phyloP scores from a whole-genome alignment of 139 green algal genomes.

The Chlorella sp. region DNA sequence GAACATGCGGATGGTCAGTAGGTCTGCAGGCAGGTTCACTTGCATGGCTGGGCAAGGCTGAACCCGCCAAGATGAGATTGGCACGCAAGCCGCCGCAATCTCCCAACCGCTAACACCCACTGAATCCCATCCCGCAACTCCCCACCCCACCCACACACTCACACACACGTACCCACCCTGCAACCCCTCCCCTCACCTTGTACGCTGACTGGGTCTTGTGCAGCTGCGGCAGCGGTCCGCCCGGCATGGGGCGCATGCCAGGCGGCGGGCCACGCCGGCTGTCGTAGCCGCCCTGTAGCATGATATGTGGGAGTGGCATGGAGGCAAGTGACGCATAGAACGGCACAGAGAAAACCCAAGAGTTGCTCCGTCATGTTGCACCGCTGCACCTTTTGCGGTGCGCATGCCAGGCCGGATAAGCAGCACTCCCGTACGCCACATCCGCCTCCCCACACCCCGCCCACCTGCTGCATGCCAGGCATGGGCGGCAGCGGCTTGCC shows the following conservation, averaged over 20 bases:
- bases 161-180: too few relatives aligned
- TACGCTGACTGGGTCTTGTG: conserved; percentile 70
- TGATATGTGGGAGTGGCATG: conserved; percentile 46
- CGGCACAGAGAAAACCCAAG: too few relatives aligned
- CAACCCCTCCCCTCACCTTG: conserved; percentile 33
- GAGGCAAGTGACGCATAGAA: too few relatives aligned
- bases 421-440: too few relatives aligned
- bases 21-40: not conserved
- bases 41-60: not conserved
- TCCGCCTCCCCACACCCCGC: too few relatives aligned
- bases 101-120: too few relatives aligned
- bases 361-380: too few relatives aligned
- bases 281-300: conserved; percentile 11
- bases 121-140: too few relatives aligned
- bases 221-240: conserved; percentile 42
- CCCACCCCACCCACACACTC: too few relatives aligned
- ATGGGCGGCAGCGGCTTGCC: conserved; percentile 55
- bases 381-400: too few relatives aligned
- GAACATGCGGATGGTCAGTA: not conserved
- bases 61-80: too few relatives aligned
- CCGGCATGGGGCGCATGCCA: conserved; percentile 29
- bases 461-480: conserved; percentile 10
- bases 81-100: not conserved
- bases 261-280: conserved; percentile 23
- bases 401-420: too few relatives aligned